Conservation (phyloP, 805 yeast genomes). For the Schizosaccharomyces japonicus region DNA sequence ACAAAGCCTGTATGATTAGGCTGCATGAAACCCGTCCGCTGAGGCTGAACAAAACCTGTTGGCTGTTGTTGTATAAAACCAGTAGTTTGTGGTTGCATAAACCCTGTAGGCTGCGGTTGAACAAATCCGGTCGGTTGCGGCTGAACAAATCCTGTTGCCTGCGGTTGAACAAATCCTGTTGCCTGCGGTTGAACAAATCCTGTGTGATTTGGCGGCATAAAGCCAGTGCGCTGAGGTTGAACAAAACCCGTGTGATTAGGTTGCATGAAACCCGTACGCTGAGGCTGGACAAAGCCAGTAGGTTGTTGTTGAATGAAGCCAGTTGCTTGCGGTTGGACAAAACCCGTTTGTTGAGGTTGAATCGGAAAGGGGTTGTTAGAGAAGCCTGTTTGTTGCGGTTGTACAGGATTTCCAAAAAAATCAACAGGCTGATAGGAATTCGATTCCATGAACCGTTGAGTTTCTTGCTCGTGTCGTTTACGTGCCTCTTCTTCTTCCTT, state of each 20-base stretch:
- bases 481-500: constrained; percentile 41
- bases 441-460: constrained; percentile 5
- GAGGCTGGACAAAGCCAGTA: constrained; percentile 7
- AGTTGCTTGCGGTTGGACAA: constrained; percentile 6
- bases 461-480: constrained; percentile 6
- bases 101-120: constrained; percentile 7
- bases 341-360: constrained; percentile 5
- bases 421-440: constrained; percentile 20
- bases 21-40: constrained; percentile 5
- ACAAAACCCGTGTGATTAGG: background rate
- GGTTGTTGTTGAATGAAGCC: constrained; percentile 1
- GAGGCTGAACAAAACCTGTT: constrained; percentile 5
- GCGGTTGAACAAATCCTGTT: constrained; percentile 3
- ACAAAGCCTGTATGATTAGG: constrained; percentile 4
- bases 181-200: constrained; percentile 10
- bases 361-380: background rate
- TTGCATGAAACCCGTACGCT: constrained; percentile 1
- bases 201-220: constrained; percentile 3
- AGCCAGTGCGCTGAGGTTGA: constrained; percentile 6
- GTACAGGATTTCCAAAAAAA: constrained; percentile 45
- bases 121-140: constrained; percentile 8
- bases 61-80: constrained; percentile 11
- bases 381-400: constrained; percentile 12
- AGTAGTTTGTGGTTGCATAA: constrained; percentile 7
- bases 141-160: constrained; percentile 7